Conservation (phyloP, 805 yeast genomes). For the Candida sphagnicola region DNA sequence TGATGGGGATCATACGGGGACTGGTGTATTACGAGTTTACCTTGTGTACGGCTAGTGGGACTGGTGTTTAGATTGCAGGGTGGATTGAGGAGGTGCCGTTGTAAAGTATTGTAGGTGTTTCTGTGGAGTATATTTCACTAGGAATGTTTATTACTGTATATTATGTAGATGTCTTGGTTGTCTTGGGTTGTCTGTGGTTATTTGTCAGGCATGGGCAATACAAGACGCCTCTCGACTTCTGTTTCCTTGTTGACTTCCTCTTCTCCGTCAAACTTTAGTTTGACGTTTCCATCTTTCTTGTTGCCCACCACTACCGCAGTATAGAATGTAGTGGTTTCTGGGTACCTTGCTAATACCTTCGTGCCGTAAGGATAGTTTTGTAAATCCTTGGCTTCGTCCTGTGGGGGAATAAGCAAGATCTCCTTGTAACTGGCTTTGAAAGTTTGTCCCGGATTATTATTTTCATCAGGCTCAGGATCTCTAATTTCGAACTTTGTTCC, state of each 20-base stretch:
- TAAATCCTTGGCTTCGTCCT: conserved; percentile 36
- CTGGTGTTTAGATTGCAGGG: no score
- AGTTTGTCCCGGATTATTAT: conserved; percentile 80
- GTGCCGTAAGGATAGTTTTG: conserved; percentile 67
- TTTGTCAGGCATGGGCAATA: conserved; percentile 63
- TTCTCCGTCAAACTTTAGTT: conserved; percentile 90
- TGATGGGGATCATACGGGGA: no score
- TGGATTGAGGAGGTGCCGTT: no score
- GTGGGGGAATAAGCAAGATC: conserved; percentile 64
- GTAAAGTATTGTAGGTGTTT: no score
- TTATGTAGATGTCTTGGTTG: no score
- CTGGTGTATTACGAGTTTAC: no score
- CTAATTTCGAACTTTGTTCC: conserved; percentile 81
- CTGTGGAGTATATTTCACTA: no score
- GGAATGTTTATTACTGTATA: no score
- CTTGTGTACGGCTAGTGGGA: no score
- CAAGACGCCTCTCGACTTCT: conserved; percentile 81
- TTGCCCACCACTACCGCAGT: conserved; percentile 87
- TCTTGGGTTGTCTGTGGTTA: no score
- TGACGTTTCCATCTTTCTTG: conserved; percentile 69
- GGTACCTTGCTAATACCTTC: conserved; percentile 87
- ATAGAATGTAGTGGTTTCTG: conserved; percentile 96
- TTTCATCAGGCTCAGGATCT: conserved; percentile 97
- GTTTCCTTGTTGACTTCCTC: conserved; percentile 96
- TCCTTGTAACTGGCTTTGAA: conserved; percentile 84